Evolutionary conservation across 2,329 filamentous ascomycete species (phyloP).

Genomic region (Verticillium nubilum): DNA sequence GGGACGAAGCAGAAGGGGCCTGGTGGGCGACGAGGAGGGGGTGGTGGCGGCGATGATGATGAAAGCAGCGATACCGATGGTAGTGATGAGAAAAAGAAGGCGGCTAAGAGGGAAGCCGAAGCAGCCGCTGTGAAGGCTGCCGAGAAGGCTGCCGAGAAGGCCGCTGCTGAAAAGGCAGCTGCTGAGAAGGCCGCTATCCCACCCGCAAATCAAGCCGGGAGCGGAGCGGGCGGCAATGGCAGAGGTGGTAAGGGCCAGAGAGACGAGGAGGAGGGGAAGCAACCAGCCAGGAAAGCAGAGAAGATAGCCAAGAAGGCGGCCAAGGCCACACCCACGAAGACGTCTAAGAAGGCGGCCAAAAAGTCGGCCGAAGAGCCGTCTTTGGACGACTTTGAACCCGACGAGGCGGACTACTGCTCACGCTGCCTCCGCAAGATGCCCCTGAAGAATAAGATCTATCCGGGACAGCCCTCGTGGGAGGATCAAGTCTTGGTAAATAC

Average conservation of each 20-base stretch:
- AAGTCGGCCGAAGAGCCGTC: not conserved
- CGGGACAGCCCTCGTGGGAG: conserved; percentile 3
- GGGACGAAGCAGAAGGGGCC: not conserved
- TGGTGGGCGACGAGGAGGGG: not conserved
- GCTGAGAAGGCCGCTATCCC: too few species aligned
- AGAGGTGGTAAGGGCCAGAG: too few species aligned
- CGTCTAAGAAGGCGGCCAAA: not conserved
- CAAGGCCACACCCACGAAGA: not conserved
- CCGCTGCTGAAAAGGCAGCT: too few species aligned
- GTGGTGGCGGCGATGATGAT: not conserved
- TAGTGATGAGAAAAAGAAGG: too few species aligned
- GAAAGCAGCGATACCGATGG: too few species aligned
- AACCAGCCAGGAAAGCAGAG: too few species aligned
- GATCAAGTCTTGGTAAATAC: conserved; percentile 8
- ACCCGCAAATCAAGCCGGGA: too few species aligned
- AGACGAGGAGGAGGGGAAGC: too few species aligned
- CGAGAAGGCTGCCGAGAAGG: too few species aligned
- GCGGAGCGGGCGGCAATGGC: too few species aligned
- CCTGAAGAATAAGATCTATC: conserved; percentile 1
- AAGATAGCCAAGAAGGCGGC: too few species aligned
- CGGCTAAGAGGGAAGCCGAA: not conserved
- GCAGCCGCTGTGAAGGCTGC: too few species aligned
- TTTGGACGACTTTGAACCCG: conserved; percentile 14
- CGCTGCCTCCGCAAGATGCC: conserved; percentile 11
- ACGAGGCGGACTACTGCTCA: conserved; percentile 25